Evolutionary conservation across 306 rosid species (phyloP).

Genomic region (Quercus berberidifolia): DNA sequence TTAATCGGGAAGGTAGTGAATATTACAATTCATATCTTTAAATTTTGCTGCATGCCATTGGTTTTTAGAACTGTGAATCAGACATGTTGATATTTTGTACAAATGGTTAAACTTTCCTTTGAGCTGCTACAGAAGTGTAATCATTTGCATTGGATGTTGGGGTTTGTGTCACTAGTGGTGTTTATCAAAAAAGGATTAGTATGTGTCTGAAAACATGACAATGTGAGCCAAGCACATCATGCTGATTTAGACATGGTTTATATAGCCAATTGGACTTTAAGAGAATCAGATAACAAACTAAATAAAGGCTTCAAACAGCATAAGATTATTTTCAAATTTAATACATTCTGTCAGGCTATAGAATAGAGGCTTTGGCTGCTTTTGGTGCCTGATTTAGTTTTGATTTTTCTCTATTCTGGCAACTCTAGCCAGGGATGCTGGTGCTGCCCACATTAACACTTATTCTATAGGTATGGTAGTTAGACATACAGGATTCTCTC

Average conservation of each 20-base stretch:
- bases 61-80: conserved; percentile 18
- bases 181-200: neutral
- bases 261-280: neutral
- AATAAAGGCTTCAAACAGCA: neutral
- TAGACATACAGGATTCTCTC: conserved; percentile 1
- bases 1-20: conserved; percentile 52
- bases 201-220: neutral
- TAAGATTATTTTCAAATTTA: neutral
- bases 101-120: conserved; percentile 10
- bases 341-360: neutral
- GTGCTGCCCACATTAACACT: neutral
- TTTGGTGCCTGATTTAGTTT: conserved; percentile 8
- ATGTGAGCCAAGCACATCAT: neutral
- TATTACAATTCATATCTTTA: neutral
- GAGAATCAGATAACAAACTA: neutral
- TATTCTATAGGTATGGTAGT: neutral
- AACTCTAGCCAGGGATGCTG: neutral
- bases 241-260: neutral
- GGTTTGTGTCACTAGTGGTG: neutral
- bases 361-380: too few relatives aligned
- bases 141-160: conserved; percentile 1
- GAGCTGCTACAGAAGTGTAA: neutral
- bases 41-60: conserved; percentile 4
- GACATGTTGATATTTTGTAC: conserved; percentile 6
- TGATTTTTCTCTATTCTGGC: neutral